phyloP scores from a whole-genome alignment of 495 filamentous ascomycete genomes.

The Podospora anserina region DNA sequence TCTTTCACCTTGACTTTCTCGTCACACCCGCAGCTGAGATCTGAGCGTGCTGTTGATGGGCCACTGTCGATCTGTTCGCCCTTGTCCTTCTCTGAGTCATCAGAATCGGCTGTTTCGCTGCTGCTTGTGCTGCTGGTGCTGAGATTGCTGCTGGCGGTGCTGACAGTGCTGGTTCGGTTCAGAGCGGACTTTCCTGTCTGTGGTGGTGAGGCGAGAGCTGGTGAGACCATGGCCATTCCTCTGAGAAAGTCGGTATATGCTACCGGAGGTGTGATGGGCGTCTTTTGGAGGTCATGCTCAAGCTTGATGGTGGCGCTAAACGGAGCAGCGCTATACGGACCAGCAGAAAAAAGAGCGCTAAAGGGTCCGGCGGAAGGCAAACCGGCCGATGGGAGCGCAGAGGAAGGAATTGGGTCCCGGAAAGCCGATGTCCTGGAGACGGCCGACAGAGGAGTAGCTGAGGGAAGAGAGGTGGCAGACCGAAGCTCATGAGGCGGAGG shows the following conservation, averaged over 20 bases:
- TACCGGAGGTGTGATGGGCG: conserved; percentile 86
- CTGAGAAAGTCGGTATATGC: conserved; percentile 93
- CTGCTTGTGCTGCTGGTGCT: conserved; percentile 28
- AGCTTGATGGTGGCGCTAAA: conserved; percentile 33
- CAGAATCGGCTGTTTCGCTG: conserved; percentile 35
- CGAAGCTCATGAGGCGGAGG: conserved; percentile 47
- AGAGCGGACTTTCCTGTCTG: conserved; percentile 39
- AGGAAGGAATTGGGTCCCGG: conserved; percentile 31
- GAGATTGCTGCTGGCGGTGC: conserved; percentile 23
- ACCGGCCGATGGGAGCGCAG: conserved; percentile 34
- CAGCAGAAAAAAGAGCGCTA: conserved; percentile 30
- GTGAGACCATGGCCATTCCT: conserved; percentile 60
- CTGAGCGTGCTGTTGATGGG: conserved; percentile 55
- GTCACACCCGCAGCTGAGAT: conserved; percentile 55
- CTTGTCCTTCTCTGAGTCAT: conserved; percentile 37
- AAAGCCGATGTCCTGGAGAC: conserved; percentile 35
- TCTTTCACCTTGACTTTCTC: conserved; percentile 38
- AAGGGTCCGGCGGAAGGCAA: conserved; percentile 36
- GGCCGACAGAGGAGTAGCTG: conserved; percentile 36
- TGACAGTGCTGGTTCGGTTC: conserved; percentile 38
- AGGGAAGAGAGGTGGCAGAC: conserved; percentile 44
- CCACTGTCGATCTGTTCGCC: conserved; percentile 40
- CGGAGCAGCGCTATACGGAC: conserved; percentile 32
- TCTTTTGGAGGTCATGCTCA: conserved; percentile 49
- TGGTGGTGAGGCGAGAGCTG: conserved; percentile 48